Conservation (phyloP, 1,284 basidiomycete species). For the Cutaneotrichosporon daszewskae region DNA sequence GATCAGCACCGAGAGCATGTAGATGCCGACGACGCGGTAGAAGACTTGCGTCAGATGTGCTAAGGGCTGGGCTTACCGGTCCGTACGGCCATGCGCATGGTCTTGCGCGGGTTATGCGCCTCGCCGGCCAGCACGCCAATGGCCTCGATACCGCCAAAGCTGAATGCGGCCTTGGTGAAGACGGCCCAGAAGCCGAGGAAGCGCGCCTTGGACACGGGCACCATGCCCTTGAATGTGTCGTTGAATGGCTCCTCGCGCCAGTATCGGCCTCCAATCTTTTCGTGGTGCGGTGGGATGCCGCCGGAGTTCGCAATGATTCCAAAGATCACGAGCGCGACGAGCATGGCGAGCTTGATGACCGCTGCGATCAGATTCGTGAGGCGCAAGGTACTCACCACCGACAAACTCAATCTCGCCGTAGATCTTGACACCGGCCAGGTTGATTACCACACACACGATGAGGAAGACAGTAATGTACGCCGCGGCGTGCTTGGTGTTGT, state of each 20-base stretch:
- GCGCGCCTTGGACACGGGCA: conserved; percentile 16
- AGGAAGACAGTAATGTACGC: conserved; percentile 68
- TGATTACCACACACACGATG: conserved; percentile 56
- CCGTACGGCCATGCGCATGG: conserved; percentile 68
- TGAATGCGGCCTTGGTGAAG: conserved; percentile 11
- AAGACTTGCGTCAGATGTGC: too few relatives aligned
- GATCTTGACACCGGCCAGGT: conserved; percentile 10
- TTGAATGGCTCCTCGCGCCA: conserved; percentile 51
- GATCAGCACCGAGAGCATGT: conserved; percentile 6
- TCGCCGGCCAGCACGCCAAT: conserved; percentile 45
- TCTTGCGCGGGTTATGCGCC: conserved; percentile 56
- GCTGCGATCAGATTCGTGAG: conserved; percentile 14
- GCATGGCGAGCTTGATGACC: conserved; percentile 65
- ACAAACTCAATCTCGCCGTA: conserved; percentile 18
- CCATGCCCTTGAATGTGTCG: conserved; percentile 41
- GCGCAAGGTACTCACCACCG: conserved; percentile 52
- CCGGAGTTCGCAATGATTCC: conserved; percentile 61
- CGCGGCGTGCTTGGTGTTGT: conserved; percentile 56
- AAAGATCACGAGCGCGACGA: conserved; percentile 60
- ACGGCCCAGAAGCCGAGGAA: conserved; percentile 23
- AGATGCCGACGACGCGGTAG: conserved; percentile 65
- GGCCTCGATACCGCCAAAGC: conserved; percentile 30
- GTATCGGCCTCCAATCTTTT: conserved; percentile 47
- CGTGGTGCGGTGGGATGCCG: conserved; percentile 45
- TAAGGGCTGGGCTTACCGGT: too few relatives aligned